Evolutionary conservation across 2,329 filamentous ascomycete genomes (phyloP).

Genomic region (Trichocomaceae sp.): DNA sequence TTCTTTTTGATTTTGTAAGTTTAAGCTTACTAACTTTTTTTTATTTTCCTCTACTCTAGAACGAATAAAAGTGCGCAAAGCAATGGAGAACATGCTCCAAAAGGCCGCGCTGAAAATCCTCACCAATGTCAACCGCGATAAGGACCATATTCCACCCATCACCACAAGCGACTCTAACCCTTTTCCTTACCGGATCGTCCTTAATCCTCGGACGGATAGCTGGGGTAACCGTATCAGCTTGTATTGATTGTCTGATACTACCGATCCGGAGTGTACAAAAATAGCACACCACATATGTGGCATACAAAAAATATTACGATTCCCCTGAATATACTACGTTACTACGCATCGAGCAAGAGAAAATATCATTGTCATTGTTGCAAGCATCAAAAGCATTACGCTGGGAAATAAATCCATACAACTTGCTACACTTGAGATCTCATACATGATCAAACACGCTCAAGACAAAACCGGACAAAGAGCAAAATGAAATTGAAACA

Average conservation of each 20-base stretch:
- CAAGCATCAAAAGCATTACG: neutral
- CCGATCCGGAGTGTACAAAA: too few species aligned
- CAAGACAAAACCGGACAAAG: constrained; percentile 2
- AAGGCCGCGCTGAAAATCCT: constrained; percentile 87
- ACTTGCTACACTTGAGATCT: constrained; percentile 1
- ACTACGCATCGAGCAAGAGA: constrained; percentile 1
- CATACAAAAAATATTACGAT: neutral
- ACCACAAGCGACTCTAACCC: constrained; percentile 87
- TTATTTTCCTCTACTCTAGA: constrained; percentile 47
- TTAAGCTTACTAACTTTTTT: neutral
- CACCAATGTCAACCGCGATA: constrained; percentile 76
- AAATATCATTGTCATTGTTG: neutral
- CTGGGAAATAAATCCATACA: constrained; percentile 10
- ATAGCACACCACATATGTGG: too few species aligned
- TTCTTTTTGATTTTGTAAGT: neutral
- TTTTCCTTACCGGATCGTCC: constrained; percentile 86
- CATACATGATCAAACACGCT: constrained; percentile 12
- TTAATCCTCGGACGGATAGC: constrained; percentile 73
- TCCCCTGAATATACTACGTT: neutral
- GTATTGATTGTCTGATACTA: constrained; percentile 43
- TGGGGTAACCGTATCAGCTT: constrained; percentile 77
- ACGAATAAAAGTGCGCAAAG: constrained; percentile 76
- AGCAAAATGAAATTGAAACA: neutral
- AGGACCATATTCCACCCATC: constrained; percentile 94
- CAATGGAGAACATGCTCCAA: constrained; percentile 84